Evolutionary conservation across 371 early-diverging fungal genomes (phyloP).

Genomic region (Mucor velutinosus): DNA sequence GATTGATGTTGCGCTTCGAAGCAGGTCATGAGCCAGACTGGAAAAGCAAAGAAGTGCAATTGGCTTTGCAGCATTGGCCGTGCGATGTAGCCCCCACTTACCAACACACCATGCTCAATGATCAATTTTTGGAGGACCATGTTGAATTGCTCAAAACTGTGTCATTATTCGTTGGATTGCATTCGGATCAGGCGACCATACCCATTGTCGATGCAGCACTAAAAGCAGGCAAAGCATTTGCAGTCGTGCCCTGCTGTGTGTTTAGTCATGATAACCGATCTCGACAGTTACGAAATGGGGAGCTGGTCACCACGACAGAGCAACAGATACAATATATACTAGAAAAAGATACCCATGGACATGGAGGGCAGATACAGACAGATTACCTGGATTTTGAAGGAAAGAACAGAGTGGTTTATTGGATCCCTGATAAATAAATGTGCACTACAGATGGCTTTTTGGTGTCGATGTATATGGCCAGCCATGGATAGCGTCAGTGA

Average conservation of each 20-base stretch:
- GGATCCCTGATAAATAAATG: conserved; percentile 27
- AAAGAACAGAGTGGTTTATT: conserved; percentile 58
- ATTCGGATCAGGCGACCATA: conserved; percentile 65
- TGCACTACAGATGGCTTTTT: conserved; percentile 10
- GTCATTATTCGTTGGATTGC: conserved; percentile 54
- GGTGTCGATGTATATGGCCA: conserved; percentile 14
- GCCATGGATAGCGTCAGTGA: conserved; percentile 29
- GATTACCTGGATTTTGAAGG: conserved; percentile 62
- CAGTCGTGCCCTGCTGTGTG: conserved; percentile 65
- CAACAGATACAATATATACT: conserved; percentile 56
- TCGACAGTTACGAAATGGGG: conserved; percentile 39
- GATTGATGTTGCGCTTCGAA: conserved; percentile 40
- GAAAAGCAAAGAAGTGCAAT: conserved; percentile 25
- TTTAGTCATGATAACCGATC: conserved; percentile 56
- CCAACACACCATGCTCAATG: conserved; percentile 43
- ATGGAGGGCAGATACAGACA: conserved; percentile 31
- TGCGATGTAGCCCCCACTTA: conserved; percentile 36
- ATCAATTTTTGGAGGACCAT: conserved; percentile 41
- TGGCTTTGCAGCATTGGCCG: conserved; percentile 30
- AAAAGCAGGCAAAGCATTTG: conserved; percentile 51
- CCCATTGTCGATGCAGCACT: conserved; percentile 59
- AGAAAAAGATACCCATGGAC: conserved; percentile 39
- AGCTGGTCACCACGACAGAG: conserved; percentile 50
- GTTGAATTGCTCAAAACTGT: conserved; percentile 26
- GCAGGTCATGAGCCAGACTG: conserved; percentile 29